Evolutionary conservation across 495 filamentous ascomycete genomes (phyloP), one percentile per base, ranked within the genome.

Genomic region (Neurospora tetrasperma): DNA sequence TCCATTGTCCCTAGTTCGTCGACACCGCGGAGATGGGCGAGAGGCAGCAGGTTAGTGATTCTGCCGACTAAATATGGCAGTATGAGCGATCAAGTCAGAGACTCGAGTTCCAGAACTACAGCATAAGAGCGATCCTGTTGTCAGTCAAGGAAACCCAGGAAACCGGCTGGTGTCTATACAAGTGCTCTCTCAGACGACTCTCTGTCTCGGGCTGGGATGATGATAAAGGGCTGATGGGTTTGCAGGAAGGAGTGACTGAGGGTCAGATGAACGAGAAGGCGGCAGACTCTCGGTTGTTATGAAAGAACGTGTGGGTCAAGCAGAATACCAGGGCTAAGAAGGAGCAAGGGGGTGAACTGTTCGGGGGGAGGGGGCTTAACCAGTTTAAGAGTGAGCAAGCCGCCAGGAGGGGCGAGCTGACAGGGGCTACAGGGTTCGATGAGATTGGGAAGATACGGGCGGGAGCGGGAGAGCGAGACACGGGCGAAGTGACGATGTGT

Each of bases 171-270:
- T 14, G 54, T 35, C 54, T 66, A 66, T 27, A 38, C 54, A 35
- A 27, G 54, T 35, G 12, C 14, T 66, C 54, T 66, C 54, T 62
- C 12, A 62, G 23, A 66, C 54, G 54, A 38, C 54, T 66, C 54
- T 62, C 23, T 66, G 31, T 20, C 18, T 41, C 31, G 39, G 31
- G 68, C 6, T 41, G 31, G 68, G 68, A 69, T 69, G 68, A 69
- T 69, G 68, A 20, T 42, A 54, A 40, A 43, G 41, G 16, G 41
- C 38, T 59, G 69, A 38, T 71, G 46, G 70, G 71, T 69, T 40
- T 68, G 72, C 70, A 69, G 70, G 68, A 85, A 85, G 75, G 84
- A 85, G 79, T 68, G 83, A 85, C 84, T 85, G 77, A 74, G 74
- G 81, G 80, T 82, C 71, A 81, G 82, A 76, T 74, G 71, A 70